Conservation (phyloP, 306 rosid species). For the Lagenaria siceraria region DNA sequence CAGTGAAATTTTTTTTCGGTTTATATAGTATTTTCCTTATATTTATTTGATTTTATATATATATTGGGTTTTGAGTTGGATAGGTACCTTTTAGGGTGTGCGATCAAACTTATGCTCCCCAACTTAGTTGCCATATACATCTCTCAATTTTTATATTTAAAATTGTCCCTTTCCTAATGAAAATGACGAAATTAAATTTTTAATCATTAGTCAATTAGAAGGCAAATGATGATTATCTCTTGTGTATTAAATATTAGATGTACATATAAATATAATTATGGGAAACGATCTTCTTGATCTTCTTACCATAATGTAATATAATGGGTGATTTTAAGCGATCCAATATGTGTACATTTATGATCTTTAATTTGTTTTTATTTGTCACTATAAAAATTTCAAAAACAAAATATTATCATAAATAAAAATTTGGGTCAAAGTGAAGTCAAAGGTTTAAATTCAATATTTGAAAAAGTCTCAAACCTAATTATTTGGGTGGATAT, state of each 20-base stretch:
- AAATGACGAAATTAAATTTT: background rate
- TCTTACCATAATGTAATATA: background rate
- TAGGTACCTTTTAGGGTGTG: background rate
- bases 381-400: background rate
- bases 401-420: no score
- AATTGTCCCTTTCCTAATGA: background rate
- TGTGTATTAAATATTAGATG: background rate
- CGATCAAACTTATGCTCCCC: background rate
- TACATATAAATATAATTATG: background rate
- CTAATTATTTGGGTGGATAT: no score
- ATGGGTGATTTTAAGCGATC: no score
- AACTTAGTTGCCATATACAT: background rate
- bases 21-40: no score
- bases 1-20: no score
- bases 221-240: background rate
- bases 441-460: no score
- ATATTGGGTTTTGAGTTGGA: background rate
- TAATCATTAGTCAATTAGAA: background rate
- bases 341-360: background rate
- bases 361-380: background rate
- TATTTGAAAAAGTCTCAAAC: no score
- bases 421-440: no score
- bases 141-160: background rate
- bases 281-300: background rate
- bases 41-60: background rate